These are phyloP conservation scores for Iris macrosiphon DNA, from an alignment of 106 monocot genomes.

Conservation along the genomic window DNA sequence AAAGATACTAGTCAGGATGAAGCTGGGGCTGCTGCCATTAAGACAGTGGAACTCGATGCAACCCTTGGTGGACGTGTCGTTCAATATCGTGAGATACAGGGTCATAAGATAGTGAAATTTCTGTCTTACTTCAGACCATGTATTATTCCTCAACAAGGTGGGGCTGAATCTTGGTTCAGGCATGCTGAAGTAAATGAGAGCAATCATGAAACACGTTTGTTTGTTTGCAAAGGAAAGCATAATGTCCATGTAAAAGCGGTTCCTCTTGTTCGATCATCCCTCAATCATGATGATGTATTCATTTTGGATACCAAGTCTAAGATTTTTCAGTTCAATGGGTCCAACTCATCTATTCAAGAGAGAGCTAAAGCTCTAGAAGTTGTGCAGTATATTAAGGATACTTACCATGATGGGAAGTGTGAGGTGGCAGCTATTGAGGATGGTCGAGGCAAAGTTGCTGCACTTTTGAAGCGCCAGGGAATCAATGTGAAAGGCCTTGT, in stretches of 20 bases:
- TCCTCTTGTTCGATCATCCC: slow-evolving; percentile 49
- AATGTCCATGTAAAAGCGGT: slow-evolving; percentile 60
- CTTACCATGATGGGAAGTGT: slow-evolving; percentile 46
- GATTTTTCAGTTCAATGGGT: slow-evolving; percentile 64
- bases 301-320: slow-evolving; percentile 55
- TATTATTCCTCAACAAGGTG: slow-evolving; percentile 55
- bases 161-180: slow-evolving; percentile 42
- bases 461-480: slow-evolving; percentile 87
- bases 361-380: slow-evolving; percentile 71
- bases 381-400: slow-evolving; percentile 51
- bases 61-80: slow-evolving; percentile 56
- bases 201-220: slow-evolving; percentile 40
- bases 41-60: slow-evolving; percentile 62
- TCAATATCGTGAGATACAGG: slow-evolving; percentile 59
- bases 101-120: slow-evolving; percentile 52
- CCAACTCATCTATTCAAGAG: slow-evolving; percentile 62
- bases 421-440: slow-evolving; percentile 57
- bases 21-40: slow-evolving; percentile 56
- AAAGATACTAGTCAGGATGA: slow-evolving; percentile 74
- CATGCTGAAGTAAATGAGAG: slow-evolving; percentile 30
- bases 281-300: slow-evolving; percentile 58
- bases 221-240: slow-evolving; percentile 52
- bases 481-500: slow-evolving; percentile 85
- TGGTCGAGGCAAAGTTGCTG: slow-evolving; percentile 85
- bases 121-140: slow-evolving; percentile 60